Evolutionary conservation across 306 rosid species (phyloP), one percentile per base, ranked within the genome.

Genomic region (Vigna radiata): DNA sequence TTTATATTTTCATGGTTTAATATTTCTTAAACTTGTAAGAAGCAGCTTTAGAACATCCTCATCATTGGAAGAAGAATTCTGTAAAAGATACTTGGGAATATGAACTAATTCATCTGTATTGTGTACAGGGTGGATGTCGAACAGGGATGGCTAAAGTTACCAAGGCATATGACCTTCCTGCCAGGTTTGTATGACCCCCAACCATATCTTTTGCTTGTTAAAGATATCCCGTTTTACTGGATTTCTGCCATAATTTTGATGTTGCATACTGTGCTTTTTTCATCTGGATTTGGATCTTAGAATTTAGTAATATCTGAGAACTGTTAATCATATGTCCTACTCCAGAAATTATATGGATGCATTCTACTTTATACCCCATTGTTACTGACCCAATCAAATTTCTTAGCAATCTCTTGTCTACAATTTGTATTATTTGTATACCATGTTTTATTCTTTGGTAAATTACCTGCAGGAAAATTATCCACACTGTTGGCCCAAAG

Each of bases 61-160:
- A n/a, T 76, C 60, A 55, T 77, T 14, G 17, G 65, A 58, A 37
- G 25, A 18, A 37, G 47, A 54, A 56, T 81, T 80, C 77, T 73
- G 55, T 73, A 46, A 62, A 39, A 49, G 46, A 44, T 63, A 17
- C 17, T 25, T 15, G 19, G 69, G 36, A 70, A 33, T 62, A 16
- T 77, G 27, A 74, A 72, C 80, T 79, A 36, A 75, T 61, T 66
- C 75, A 8, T 68, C 78, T 86, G 77, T 74, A 25, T 49, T 85
- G 50, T 82, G 78, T 85, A 66, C 77, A 96, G 99, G 99, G 98
- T 81, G 99, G 98, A 65, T 96, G 99, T 74, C 91, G 99, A 72
- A 96, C 98, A 19, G 99, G 99, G 85, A 92, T 96, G 99, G 98
- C 99, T 75, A 96, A 91, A 90, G 91, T 85, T 83, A 89, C 99